Evolutionary conservation across 78 protist species (phyloP), one percentile per base, ranked within the genome.

Genomic region (Cavenderia fasciculata): DNA sequence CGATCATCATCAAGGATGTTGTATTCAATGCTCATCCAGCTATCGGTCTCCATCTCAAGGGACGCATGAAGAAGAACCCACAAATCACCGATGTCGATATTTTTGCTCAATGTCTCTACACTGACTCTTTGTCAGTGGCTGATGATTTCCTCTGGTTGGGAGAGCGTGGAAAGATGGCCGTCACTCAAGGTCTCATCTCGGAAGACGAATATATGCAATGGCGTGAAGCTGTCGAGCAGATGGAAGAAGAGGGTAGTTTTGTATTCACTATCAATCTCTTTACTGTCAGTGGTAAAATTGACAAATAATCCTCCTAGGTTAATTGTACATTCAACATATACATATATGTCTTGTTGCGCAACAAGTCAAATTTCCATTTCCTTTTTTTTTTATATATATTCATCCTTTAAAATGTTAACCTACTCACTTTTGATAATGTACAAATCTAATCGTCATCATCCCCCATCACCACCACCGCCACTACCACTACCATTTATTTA

Each of bases 141-240:
- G 88, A 79, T 66, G 88, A 79, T n/a, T 54, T 79, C 27, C 23
- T 79, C 19, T 79, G 88, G 88, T 44, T 79, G 18, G 88, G 88
- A 18, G 88, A 79, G 41, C 46, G 88, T 65, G 88, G 88, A 38
- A 79, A 66, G 54, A 79, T 79, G 88, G 88, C 88, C 10, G 73
- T 70, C 10, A 44, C 21, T 47, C 88, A 79, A 66, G 25, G 27
- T 34, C 3, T 79, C 19, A 79, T 79, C 27, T 51, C 71, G 34
- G 88, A 79, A 66, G 88, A 79, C 10, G 88, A 79, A 49, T 79
- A 66, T 21, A 79, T 52, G 23, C 73, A 21, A 19, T 79, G 88
- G 88, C 46, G 88, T 52, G 77, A 79, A 66, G 54, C 74, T 7
- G 34, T 79, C 14, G 88, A 79, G 54, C 33, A 54, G 46, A 41